Evolutionary conservation across 768 basidiomycete species (phyloP), one percentile per base, ranked within the genome.

Genomic region (Psilocybe cyanescens): DNA sequence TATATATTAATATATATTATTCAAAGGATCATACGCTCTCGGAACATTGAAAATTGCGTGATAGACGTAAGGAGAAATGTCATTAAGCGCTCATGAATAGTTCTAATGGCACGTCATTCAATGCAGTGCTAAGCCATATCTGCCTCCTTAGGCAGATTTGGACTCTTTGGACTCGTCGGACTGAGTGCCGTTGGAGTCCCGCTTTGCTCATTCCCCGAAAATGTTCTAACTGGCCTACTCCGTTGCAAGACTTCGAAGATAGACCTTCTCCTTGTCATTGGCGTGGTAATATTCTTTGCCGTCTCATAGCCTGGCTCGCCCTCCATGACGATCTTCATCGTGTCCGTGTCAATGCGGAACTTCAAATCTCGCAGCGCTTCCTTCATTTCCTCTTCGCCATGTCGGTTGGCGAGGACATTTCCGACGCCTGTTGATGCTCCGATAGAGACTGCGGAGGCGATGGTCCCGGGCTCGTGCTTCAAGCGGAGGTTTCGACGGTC

Each of bases 381-480:
- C 6, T 68, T 67, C 45, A 86, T 78, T 5, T 81, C 81, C 50
- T 74, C 71, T 45, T 70, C 66, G 30, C 72, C 70, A 50, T 81
- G 79, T 48, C 75, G 74, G 16, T 76, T 76, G 5, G 78, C 76
- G 3, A 84, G 74, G 50, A 83, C 73, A 8, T 78, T 71, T 8
- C 78, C 82, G 64, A 85, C 76, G 30, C 76, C 78, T 3, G 83
- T 83, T 63, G 81, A 79, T 6, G 79, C 84, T 8, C 83, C 82
- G 62, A 86, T 80, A 41, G 82, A 79, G 11, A 84, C 80, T 11
- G 85, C 85, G 9, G 83, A 82, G 19, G 83, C 85, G 55, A 86
- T 82, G 4, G 86, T 86, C 16, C 85, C 83, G 0, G 83, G 83
- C 51, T 78, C 73, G 63, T 83, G 82, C 31, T 73, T 74, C 33